Base-by-base conservation (phyloP, 345 rosid species). In the Dovyalis caffra region DNA sequence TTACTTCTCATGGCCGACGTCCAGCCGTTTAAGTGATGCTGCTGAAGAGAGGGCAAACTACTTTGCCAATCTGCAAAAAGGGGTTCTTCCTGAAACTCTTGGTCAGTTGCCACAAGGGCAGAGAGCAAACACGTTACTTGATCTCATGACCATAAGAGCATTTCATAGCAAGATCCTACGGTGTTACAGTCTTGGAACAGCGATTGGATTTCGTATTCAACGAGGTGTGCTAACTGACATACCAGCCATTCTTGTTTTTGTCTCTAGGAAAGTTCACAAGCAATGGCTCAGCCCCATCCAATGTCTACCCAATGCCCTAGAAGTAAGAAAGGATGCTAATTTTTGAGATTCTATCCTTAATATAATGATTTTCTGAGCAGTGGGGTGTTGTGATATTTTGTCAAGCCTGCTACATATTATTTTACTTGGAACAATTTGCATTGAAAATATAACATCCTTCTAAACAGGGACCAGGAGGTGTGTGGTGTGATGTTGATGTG, bases 401-500 rank as follows among this genome's bases (percentile, higher is more conserved):
- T 25, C 12, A 37, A 45, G 5, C 47, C 34, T 31, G 53, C 68
- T 35, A 29, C 18, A 74, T 57, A 20, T 29, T 47, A 73, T 43
- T 78, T 62, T 72, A 21, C 29, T 38, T 57, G 62, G 60, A 72
- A 77, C 40, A 65, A 83, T 75, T 72, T 73, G 43, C 65, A 49
- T 69, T 77, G 79, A 31, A 29, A n/a, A 47, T 61, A 33, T 45
- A 49, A 43, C 15, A 14, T 43, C 18, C 49, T 43, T 43, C 49
- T 14, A 73, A 45, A 64, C 80, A 95, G 99, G 97, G 97, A 34
- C 97, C 99, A 25, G 99, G 99, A 78, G 97, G 97, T 73, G 90
- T 95, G 53, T 95, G 99, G 99, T 92, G 99, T 78, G 95, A 92
- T 80, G 92, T 92, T 37, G 99, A 95, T 85, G 99, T 95, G 71